phyloP scores from a whole-genome alignment of 179 eudicot species.

The Silene vulgaris region DNA sequence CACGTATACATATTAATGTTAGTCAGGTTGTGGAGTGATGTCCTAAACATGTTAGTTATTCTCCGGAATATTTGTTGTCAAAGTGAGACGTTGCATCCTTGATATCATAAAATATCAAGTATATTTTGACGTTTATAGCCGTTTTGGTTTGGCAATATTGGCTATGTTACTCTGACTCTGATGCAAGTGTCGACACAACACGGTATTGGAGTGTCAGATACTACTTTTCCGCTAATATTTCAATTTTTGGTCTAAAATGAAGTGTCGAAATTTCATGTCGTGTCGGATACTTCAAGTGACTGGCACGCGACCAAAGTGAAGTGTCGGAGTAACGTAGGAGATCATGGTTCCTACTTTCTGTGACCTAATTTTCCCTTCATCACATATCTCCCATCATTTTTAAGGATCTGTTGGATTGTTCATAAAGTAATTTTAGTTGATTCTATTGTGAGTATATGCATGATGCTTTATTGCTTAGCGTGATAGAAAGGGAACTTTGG shows the following conservation, averaged over 20 bases:
- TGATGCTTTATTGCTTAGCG: not conserved
- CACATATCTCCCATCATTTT: not conserved
- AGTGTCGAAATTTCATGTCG: too few species aligned
- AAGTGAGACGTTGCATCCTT: not conserved
- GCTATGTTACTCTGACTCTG: too few species aligned
- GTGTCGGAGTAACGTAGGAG: too few species aligned
- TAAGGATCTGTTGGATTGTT: not conserved
- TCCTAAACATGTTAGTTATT: not conserved
- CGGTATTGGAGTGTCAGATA: too few species aligned
- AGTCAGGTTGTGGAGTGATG: not conserved
- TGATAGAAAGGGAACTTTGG: constrained; percentile 1
- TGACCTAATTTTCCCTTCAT: not conserved
- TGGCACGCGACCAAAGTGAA: too few species aligned
- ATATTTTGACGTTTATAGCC: not conserved
- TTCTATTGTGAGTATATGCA: not conserved
- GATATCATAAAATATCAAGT: not conserved
- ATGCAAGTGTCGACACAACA: too few species aligned
- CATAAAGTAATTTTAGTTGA: constrained; percentile 1
- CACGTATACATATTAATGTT: not conserved
- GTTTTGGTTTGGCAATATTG: too few species aligned
- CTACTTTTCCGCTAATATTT: too few species aligned
- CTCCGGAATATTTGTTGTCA: not conserved
- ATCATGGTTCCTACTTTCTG: not conserved
- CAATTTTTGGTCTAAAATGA: too few species aligned
- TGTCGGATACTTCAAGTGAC: too few species aligned